A percentile compares a stretch with the other conserved stretches of the same genome.
Conservation (phyloP, 2,329 filamentous ascomycete genomes). For the Botrytis medusae region DNA sequence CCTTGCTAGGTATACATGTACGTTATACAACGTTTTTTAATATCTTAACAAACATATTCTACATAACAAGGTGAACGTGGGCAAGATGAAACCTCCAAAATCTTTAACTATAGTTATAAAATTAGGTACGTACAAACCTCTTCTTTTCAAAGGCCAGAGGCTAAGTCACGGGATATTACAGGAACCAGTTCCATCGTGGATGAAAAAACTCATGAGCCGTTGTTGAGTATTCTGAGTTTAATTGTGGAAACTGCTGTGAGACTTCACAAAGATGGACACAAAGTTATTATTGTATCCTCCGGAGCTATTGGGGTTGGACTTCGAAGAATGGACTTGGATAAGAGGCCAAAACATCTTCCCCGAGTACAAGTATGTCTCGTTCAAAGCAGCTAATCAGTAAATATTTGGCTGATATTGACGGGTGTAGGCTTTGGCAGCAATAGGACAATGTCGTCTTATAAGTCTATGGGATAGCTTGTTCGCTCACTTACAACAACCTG, state of each 20-base stretch:
- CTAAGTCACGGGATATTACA: constrained; percentile 43
- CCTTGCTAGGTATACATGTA: background rate
- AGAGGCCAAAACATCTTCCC: constrained; percentile 85
- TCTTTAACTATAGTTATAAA: constrained; percentile 68
- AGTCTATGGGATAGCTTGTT: constrained; percentile 95
- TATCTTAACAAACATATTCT: background rate
- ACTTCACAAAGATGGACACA: constrained; percentile 85
- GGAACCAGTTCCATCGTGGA: constrained; percentile 99
- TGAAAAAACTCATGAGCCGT: constrained; percentile 89
- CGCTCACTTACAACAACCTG: constrained; percentile 79
- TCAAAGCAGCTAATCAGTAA: background rate
- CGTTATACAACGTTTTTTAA: background rate
- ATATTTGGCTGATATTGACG: background rate
- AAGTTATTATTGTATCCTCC: constrained; percentile 93
- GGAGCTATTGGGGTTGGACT: constrained; percentile 95
- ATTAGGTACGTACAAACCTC: constrained; percentile 49
- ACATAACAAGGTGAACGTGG: background rate
- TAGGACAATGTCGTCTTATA: constrained; percentile 93
- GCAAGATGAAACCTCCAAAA: constrained; percentile 52
- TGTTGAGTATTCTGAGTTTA: constrained; percentile 83
- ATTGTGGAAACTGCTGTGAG: constrained; percentile 94
- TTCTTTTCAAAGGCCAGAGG: background rate
- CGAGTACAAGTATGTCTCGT: constrained; percentile 66
- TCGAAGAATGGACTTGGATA: constrained; percentile 82
- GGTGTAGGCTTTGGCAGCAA: constrained; percentile 77